phyloP scores from a whole-genome alignment of 441 rosid genomes.

The Adansonia rubrostipa region DNA sequence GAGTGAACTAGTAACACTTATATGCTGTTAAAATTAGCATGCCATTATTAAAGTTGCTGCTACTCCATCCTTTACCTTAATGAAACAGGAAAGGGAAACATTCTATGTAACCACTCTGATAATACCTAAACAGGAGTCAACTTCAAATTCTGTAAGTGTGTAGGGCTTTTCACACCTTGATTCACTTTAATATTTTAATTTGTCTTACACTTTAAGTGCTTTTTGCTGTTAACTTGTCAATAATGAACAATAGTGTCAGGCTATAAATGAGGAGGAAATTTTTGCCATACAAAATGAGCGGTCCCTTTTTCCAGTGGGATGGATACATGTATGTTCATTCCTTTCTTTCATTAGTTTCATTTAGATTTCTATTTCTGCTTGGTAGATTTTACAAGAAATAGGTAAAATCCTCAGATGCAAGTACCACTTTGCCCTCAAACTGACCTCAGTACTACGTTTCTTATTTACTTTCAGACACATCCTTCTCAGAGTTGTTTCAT shows the following conservation, averaged over 20 bases:
- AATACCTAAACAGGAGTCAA: conserved; percentile 89
- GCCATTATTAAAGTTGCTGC: background rate
- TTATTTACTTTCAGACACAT: conserved; percentile 70
- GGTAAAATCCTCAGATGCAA: conserved; percentile 7
- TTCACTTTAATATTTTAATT: conserved; percentile 23
- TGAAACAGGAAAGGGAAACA: conserved; percentile 65
- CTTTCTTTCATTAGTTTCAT: conserved; percentile 9
- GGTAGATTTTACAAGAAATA: background rate
- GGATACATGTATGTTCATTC: conserved; percentile 71
- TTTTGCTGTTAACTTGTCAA: conserved; percentile 24
- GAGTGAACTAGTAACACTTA: background rate
- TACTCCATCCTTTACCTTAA: background rate
- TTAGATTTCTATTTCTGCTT: background rate
- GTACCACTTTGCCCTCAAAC: conserved; percentile 8
- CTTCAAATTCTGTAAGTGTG: conserved; percentile 78
- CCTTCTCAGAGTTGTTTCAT: conserved; percentile 82
- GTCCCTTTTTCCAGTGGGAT: conserved; percentile 79
- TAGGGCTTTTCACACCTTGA: conserved; percentile 24
- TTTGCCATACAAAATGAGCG: conserved; percentile 78
- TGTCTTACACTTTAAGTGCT: background rate
- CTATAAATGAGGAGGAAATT: conserved; percentile 77
- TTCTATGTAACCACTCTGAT: conserved; percentile 88
- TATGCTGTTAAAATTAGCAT: background rate
- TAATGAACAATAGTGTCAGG: conserved; percentile 66
- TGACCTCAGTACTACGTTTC: conserved; percentile 9